Conservation (phyloP, 164 flowering plant species). For the Platanus orientalis region DNA sequence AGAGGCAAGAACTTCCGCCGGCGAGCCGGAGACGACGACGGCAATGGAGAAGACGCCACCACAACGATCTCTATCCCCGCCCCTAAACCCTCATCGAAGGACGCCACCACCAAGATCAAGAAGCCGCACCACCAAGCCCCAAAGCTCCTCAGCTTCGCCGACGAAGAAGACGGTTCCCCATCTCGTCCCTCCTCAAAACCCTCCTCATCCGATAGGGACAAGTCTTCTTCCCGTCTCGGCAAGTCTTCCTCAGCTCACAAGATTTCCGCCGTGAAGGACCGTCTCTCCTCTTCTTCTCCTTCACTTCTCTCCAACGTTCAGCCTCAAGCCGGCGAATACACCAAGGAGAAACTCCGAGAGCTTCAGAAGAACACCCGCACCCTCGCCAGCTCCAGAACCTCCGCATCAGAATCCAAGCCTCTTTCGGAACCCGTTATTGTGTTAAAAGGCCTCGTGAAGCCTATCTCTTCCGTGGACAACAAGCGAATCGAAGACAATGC, state of each 20-base stretch:
- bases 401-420: constrained; percentile 23
- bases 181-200: constrained; percentile 25
- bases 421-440: constrained; percentile 61
- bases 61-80: constrained; percentile 3
- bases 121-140: constrained; percentile 29
- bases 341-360: constrained; percentile 73
- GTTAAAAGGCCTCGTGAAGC: constrained; percentile 72
- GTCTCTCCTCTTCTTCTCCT: constrained; percentile 24
- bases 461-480: constrained; percentile 11
- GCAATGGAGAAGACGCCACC: constrained; percentile 14
- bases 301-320: constrained; percentile 62
- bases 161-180: constrained; percentile 57
- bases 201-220: constrained; percentile 13
- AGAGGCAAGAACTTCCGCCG: constrained; percentile 35
- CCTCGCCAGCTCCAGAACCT: constrained; percentile 40
- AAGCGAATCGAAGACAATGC: background rate
- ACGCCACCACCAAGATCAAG: constrained; percentile 25
- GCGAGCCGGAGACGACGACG: constrained; percentile 23
- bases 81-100: constrained; percentile 5
- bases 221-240: constrained; percentile 25
- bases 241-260: constrained; percentile 48
- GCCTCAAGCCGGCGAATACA: constrained; percentile 86
- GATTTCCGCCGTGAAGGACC: constrained; percentile 46
- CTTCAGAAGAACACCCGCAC: constrained; percentile 89
- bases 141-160: constrained; percentile 83